Conservation (phyloP, 1,139 yeast genomes). For the Komagataea norvegica region DNA sequence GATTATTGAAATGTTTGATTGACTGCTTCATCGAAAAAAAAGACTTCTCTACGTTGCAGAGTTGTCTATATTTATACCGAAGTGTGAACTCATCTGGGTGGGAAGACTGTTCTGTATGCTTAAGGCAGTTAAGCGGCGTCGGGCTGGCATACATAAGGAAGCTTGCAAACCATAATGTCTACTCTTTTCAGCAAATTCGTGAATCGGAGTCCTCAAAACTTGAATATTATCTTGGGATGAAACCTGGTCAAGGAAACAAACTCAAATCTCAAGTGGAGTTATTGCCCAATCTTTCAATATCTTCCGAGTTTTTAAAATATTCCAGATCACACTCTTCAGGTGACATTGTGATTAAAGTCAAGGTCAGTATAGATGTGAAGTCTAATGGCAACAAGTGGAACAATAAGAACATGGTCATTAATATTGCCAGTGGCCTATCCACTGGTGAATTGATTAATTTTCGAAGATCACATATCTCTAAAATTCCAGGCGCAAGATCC, state of each 20-base stretch:
- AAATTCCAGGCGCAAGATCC: slow-evolving; percentile 27
- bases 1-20: slow-evolving; percentile 39
- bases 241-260: slow-evolving; percentile 36
- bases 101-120: slow-evolving; percentile 41
- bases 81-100: slow-evolving; percentile 42
- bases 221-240: slow-evolving; percentile 37
- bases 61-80: slow-evolving; percentile 34
- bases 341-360: slow-evolving; percentile 22
- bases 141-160: slow-evolving; percentile 37
- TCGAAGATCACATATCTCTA: slow-evolving; percentile 33
- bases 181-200: slow-evolving; percentile 29
- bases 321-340: slow-evolving; percentile 4
- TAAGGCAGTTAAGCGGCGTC: slow-evolving; percentile 42
- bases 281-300: slow-evolving; percentile 31
- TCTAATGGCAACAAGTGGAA: slow-evolving; percentile 30
- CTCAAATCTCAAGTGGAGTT: slow-evolving; percentile 28
- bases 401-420: slow-evolving; percentile 28
- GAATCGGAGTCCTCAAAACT: slow-evolving; percentile 31
- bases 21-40: slow-evolving; percentile 39
- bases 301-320: slow-evolving; percentile 14
- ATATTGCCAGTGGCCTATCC: slow-evolving; percentile 27
- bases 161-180: slow-evolving; percentile 33
- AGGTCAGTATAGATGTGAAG: slow-evolving; percentile 24
- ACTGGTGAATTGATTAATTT: slow-evolving; percentile 36
- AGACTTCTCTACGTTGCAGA: slow-evolving; percentile 38